A percentile compares a stretch with the other conserved stretches of the same genome.
Evolutionary conservation across 176 grass and related monocot species (phyloP).

Genomic region (Miscanthus lutarioriparius): DNA sequence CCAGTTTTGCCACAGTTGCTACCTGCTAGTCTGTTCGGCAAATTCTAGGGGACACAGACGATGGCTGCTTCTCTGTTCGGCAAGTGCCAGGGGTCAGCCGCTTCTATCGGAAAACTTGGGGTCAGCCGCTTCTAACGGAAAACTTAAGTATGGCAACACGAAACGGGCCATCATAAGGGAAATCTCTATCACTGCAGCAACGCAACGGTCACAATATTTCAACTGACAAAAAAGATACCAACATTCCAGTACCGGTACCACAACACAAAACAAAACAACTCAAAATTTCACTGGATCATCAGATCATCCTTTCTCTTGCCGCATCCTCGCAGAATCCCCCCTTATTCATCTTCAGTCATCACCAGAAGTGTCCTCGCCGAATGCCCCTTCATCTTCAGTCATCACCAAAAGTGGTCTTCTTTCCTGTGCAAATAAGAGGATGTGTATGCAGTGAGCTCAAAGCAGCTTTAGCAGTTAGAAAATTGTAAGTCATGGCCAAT

Average conservation of each 20-base stretch:
- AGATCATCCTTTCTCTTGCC: not conserved
- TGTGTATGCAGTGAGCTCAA: not conserved
- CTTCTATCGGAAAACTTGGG: too few species aligned
- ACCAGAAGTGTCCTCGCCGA: slow-evolving; percentile 30
- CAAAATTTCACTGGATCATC: not conserved
- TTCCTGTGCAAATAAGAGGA: slow-evolving; percentile 43
- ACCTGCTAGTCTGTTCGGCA: too few species aligned
- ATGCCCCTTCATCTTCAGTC: not conserved
- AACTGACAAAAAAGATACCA: not conserved
- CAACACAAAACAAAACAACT: not conserved
- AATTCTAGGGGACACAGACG: too few species aligned
- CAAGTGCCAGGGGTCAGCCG: too few species aligned
- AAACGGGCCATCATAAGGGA: not conserved
- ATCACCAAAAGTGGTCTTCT: slow-evolving; percentile 70
- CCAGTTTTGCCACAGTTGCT: too few species aligned
- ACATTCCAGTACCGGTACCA: not conserved
- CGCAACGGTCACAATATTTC: not conserved
- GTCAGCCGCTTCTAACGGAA: too few species aligned
- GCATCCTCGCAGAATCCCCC: not conserved
- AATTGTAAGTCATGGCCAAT: not conserved
- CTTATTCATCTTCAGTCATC: slow-evolving; percentile 24
- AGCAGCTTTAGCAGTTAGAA: not conserved
- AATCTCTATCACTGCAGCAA: not conserved
- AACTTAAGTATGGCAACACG: too few species aligned
- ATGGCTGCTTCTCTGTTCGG: too few species aligned